phyloP scores from a whole-genome alignment of 176 grass and related monocot genomes.

The sorghum (Sorghum bicolor) region Sorghum_bicolor_NCBIv3 NC_012872.2:71572501-71573000 shows the following conservation, averaged over 20 bases:
- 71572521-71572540: slow-evolving; percentile 9
- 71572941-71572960: slow-evolving; percentile 4
- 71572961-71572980: not conserved
- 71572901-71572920: too few relatives aligned
- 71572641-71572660: not conserved
- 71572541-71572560: not conserved
- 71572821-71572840: not conserved
- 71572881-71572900: not conserved
- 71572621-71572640: slow-evolving; percentile 21
- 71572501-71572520: not conserved
- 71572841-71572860: too few relatives aligned
- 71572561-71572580: not conserved
- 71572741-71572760: not conserved
- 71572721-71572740: not conserved
- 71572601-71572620: slow-evolving; percentile 18
- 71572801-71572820: not conserved
- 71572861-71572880: not conserved
- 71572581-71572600: not conserved
- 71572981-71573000: not conserved
- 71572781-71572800: not conserved
- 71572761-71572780: not conserved
- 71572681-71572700: not conserved
- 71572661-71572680: not conserved
- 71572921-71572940: not conserved
- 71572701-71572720: not conserved